Percentiles rank a stretch among this genome's conserved stretches.
Evolutionary conservation across 768 basidiomycete species (phyloP).

Genomic region (Hypholoma sublateritium): DNA sequence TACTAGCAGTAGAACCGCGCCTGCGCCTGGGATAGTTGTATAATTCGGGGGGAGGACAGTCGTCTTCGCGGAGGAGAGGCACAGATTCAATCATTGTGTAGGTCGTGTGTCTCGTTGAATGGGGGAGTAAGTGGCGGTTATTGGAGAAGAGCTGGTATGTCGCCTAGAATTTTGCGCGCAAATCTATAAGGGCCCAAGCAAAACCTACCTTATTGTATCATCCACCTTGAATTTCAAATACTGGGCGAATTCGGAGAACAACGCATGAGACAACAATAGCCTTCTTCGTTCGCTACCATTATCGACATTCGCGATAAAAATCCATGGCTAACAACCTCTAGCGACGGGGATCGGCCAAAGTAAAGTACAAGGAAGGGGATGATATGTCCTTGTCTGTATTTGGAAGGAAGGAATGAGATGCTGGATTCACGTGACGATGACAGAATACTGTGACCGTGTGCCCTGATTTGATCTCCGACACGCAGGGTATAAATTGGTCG

Average conservation of each 20-base stretch:
- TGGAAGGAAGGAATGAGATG: slow-evolving; percentile 4
- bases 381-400: slow-evolving; percentile 16
- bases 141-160: background rate
- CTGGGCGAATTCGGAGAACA: background rate
- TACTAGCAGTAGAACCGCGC: background rate
- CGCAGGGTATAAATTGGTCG: slow-evolving; percentile 21
- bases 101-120: too few relatives aligned
- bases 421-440: background rate
- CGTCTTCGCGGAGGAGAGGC: too few relatives aligned
- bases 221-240: background rate
- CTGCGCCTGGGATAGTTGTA: background rate
- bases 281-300: background rate
- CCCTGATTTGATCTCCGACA: slow-evolving; percentile 30
- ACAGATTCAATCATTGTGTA: too few relatives aligned
- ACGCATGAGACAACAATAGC: background rate
- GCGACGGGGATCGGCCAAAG: background rate
- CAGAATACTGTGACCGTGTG: slow-evolving; percentile 8
- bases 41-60: background rate
- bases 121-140: background rate
- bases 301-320: background rate
- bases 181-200: background rate
- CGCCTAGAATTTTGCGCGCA: background rate
- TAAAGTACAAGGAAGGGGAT: background rate
- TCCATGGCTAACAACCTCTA: background rate
- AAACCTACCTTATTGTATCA: background rate